These are phyloP conservation scores for Trypanosoma theileri DNA, from an alignment of 208 protist genomes.

Conservation along the genomic window DNA sequence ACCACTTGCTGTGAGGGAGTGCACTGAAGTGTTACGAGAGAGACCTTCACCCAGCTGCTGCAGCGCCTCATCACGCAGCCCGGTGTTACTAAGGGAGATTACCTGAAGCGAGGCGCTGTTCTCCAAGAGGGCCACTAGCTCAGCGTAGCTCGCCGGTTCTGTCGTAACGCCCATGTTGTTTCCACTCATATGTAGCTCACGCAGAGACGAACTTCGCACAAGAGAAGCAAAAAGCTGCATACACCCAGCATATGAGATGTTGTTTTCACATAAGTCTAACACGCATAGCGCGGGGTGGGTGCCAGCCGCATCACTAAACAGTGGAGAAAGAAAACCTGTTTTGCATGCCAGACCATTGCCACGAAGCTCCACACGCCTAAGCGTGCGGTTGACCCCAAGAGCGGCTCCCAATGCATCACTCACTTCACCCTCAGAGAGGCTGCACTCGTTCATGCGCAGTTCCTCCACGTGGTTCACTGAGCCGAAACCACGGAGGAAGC, in stretches of 20 bases:
- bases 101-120: conserved; percentile 19
- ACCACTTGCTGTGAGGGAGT: conserved; percentile 15
- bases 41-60: conserved; percentile 24
- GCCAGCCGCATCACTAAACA: conserved; percentile 16
- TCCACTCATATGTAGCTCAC: conserved; percentile 24
- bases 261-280: conserved; percentile 23
- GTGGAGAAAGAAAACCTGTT: conserved; percentile 17
- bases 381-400: conserved; percentile 17
- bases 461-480: conserved; percentile 8
- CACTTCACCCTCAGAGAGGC: conserved; percentile 11
- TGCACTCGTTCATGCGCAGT: conserved; percentile 22
- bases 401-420: conserved; percentile 22
- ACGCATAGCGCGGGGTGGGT: conserved; percentile 10
- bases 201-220: conserved; percentile 8
- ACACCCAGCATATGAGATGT: conserved; percentile 17
- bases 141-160: background rate
- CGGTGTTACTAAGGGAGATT: conserved; percentile 14
- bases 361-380: conserved; percentile 5
- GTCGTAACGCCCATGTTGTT: conserved; percentile 15
- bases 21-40: conserved; percentile 14
- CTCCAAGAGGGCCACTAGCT: conserved; percentile 23
- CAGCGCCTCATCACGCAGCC: conserved; percentile 23
- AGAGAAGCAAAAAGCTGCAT: conserved; percentile 27
- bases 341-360: conserved; percentile 19
- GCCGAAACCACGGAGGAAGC: conserved; percentile 9